A percentile compares a stretch with the other conserved stretches of the same genome.
Evolutionary conservation across 345 rosid genomes (phyloP).

Genomic region (Ceriops tagal): DNA sequence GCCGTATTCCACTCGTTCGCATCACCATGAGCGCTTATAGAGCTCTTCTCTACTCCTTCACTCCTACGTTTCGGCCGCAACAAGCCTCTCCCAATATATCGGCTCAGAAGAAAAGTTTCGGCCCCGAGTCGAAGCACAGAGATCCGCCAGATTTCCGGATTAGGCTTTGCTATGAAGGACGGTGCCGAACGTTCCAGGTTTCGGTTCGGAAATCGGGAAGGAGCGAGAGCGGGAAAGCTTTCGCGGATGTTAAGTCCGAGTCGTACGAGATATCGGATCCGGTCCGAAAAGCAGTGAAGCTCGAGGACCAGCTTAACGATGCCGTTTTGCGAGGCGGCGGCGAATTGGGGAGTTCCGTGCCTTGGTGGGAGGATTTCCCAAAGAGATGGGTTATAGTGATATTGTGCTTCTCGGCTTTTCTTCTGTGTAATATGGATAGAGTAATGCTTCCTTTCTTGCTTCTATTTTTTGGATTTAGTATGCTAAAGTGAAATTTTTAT

Average conservation of each 20-base stretch:
- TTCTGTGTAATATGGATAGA: slow-evolving; percentile 91
- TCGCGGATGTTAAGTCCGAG: slow-evolving; percentile 43
- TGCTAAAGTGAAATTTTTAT: too few relatives aligned
- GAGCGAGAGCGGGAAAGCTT: slow-evolving; percentile 27
- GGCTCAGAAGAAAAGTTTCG: slow-evolving; percentile 18
- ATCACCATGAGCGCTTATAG: slow-evolving; percentile 57
- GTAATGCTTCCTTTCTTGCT: slow-evolving; percentile 35
- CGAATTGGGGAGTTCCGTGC: slow-evolving; percentile 28
- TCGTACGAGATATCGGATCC: slow-evolving; percentile 27
- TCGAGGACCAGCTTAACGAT: slow-evolving; percentile 24
- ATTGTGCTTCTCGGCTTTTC: slow-evolving; percentile 80
- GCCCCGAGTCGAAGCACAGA: slow-evolving; percentile 10
- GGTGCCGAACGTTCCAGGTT: slow-evolving; percentile 38
- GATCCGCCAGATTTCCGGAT: slow-evolving; percentile 24
- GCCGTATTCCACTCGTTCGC: not conserved
- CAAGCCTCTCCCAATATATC: slow-evolving; percentile 21
- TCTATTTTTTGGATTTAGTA: not conserved
- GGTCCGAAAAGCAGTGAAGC: slow-evolving; percentile 31
- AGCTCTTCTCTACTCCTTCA: slow-evolving; percentile 50
- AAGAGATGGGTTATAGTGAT: slow-evolving; percentile 87
- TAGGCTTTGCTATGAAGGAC: slow-evolving; percentile 21
- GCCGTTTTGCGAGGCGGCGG: slow-evolving; percentile 25
- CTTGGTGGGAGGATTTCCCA: slow-evolving; percentile 90
- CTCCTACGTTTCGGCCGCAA: slow-evolving; percentile 34
- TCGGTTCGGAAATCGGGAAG: slow-evolving; percentile 36